Base-by-base conservation (phyloP, 2,329 filamentous ascomycete species). In the Calonectria pseudoreteaudii region DNA sequence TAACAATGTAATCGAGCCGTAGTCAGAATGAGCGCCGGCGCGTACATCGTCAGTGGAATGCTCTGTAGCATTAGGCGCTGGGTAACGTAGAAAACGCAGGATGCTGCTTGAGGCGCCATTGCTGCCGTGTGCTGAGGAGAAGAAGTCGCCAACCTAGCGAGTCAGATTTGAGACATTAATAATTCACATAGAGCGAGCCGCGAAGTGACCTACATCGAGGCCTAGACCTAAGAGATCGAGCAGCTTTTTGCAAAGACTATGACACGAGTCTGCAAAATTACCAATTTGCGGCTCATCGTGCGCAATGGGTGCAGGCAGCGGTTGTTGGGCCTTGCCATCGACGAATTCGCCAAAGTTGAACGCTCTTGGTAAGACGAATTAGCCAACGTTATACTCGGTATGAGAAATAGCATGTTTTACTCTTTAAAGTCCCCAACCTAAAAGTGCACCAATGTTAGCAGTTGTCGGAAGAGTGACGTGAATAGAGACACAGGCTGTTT, bases 21-120 rank as follows among this genome's bases (percentile, higher is more conserved):
- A 98, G 86, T 98, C 96, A 6, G 94, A 96, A 84, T 98, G 96
- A 0, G 96, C 95, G 71, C 96, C 97, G 9, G 96, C 96, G 34
- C 96, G 93, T 74, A 98, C 91, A 80, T 96, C 94, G 69, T 86
- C 80, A 74, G 80, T 67, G 41, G 88, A 79, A 78, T 91, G 84
- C 14, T 83, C 80, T 10, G 87, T 87, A 11, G 84, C 80, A 60
- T 84, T 80, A 8, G 83, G 86, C 1, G 91, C 89, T 0, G 93
- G 94, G 84, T 95, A 96, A 84, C 92, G 91, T 1, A 98, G 91
- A 77, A 94, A 88, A 36, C 94, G 92, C 18, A 95, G 87, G 80
- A 91, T 94, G 76, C 87, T 89, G 74, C 89, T 88, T 0, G 90
- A 91, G 9, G 87, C 82, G 28, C 88, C 86, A 26, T 83, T 83